A percentile compares a stretch with the other conserved stretches of the same genome.
These are phyloP conservation scores for Polysphondylium violaceum DNA, from an alignment of 78 protist genomes.

Conservation along the genomic window DNA sequence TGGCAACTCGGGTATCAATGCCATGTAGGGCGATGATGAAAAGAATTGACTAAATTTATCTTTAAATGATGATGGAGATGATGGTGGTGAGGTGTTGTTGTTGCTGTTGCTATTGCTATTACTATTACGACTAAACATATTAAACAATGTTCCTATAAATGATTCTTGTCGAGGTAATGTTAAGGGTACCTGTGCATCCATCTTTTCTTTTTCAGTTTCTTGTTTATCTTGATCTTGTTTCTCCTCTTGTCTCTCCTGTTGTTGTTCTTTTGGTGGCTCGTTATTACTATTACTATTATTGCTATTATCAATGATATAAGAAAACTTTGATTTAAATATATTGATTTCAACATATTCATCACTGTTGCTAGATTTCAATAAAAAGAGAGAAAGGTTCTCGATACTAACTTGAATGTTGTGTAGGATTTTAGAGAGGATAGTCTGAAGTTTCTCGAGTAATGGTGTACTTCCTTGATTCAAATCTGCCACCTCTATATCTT, in stretches of 20 bases:
- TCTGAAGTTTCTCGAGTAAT: not conserved
- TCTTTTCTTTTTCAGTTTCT: slow-evolving; percentile 17
- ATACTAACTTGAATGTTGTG: not conserved
- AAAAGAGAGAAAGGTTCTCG: slow-evolving; percentile 13
- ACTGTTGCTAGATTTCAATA: not conserved
- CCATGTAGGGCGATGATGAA: too few species aligned
- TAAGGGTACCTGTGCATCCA: too few species aligned
- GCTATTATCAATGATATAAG: slow-evolving; percentile 1
- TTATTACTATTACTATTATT: not conserved
- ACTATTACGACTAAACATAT: too few species aligned
- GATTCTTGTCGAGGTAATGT: too few species aligned
- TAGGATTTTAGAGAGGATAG: not conserved
- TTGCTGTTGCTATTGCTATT: too few species aligned
- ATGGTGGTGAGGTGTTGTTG: too few species aligned
- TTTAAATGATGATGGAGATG: too few species aligned
- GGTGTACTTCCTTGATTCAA: too few species aligned
- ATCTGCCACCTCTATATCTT: too few species aligned
- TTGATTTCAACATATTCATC: slow-evolving; percentile 11
- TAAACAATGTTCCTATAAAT: slow-evolving; percentile 9
- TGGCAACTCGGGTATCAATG: slow-evolving; percentile 7
- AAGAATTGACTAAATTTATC: too few species aligned
- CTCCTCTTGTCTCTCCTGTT: not conserved
- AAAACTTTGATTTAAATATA: slow-evolving; percentile 24
- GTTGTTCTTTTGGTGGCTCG: not conserved
- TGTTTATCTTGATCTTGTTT: not conserved